These are phyloP conservation scores for Trametes meyenii DNA, from an alignment of 768 basidiomycete species.

Conservation along the genomic window DNA sequence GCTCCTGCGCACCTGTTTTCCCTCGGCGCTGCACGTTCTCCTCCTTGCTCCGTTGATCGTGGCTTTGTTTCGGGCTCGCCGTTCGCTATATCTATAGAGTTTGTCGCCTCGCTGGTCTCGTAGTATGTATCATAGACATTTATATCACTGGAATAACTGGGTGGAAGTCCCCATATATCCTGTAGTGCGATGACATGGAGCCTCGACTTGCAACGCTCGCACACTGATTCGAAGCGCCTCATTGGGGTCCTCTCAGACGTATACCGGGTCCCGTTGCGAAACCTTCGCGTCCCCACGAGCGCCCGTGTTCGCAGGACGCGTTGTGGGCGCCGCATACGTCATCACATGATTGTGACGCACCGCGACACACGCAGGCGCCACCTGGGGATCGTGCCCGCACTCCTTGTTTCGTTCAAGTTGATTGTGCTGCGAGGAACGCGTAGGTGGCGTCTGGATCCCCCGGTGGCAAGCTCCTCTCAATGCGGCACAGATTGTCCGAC, in stretches of 20 bases:
- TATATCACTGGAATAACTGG: conserved; percentile 1
- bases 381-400: neutral
- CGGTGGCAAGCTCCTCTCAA: neutral
- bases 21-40: neutral
- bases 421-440: neutral
- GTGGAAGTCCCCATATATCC: neutral
- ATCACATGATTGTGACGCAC: conserved; percentile 11
- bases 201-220: no score
- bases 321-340: neutral
- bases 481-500: neutral
- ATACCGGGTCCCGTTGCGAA: no score
- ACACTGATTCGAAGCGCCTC: no score
- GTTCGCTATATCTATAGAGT: neutral
- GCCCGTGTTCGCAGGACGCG: neutral
- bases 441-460: neutral
- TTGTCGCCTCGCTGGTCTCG: neutral
- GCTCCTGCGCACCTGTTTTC: no score
- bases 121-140: conserved; percentile 8
- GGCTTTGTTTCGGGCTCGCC: neutral
- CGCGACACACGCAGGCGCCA: neutral
- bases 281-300: no score
- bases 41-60: neutral
- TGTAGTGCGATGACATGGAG: no score
- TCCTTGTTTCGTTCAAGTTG: no score
- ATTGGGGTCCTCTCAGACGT: no score